Percentiles rank a stretch among this genome's conserved stretches.
Conservation (phyloP, 148 eudicot genomes). For the Chenopodium quinoa region DNA sequence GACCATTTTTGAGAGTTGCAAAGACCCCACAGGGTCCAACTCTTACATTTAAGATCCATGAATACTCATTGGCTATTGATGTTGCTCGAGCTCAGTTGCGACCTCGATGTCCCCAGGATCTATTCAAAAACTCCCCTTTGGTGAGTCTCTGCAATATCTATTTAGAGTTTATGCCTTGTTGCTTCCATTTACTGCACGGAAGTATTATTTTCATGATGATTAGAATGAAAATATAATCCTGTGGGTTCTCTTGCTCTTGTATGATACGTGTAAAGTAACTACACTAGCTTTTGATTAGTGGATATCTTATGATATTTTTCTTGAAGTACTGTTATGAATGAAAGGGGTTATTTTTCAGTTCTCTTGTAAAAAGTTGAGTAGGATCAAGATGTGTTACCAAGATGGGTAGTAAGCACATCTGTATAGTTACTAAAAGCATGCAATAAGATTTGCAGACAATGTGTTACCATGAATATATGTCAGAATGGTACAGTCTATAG, state of each 20-base stretch:
- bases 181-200: background rate
- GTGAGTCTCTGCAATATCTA: constrained; percentile 34
- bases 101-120: constrained; percentile 84
- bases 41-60: constrained; percentile 69
- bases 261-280: background rate
- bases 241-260: background rate
- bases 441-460: too few relatives aligned
- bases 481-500: background rate
- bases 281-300: background rate
- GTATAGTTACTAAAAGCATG: too few relatives aligned
- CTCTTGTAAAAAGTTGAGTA: too few relatives aligned
- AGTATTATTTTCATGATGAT: background rate
- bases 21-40: constrained; percentile 95
- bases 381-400: too few relatives aligned
- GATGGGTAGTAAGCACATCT: too few relatives aligned
- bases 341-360: background rate
- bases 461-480: background rate
- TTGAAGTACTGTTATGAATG: background rate
- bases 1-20: constrained; percentile 80
- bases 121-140: constrained; percentile 77
- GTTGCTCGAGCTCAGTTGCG: constrained; percentile 71
- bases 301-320: background rate
- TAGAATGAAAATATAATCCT: background rate
- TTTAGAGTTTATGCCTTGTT: background rate
- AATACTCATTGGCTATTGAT: constrained; percentile 83